Conservation (phyloP, 805 yeast genomes). For the Zygosaccharomyces rouxii region DNA sequence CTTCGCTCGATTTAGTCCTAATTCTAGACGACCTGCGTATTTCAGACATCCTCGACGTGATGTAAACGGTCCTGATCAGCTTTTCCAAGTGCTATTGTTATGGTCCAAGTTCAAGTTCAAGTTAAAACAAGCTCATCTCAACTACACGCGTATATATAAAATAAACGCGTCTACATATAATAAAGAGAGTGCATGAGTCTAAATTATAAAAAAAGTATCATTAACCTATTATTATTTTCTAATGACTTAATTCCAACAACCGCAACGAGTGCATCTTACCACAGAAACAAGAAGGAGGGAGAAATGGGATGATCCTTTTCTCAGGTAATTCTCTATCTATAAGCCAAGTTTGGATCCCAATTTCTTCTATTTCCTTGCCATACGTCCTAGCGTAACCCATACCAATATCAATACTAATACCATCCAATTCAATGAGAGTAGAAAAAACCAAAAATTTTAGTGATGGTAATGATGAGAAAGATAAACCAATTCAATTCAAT, state of each 20-base stretch:
- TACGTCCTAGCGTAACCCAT: not conserved
- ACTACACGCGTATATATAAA: not conserved
- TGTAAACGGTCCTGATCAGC: not conserved
- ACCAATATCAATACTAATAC: not conserved
- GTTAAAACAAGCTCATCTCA: not conserved
- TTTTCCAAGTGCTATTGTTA: not conserved
- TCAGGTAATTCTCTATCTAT: conserved; percentile 2
- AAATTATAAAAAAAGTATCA: not conserved
- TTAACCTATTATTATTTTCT: not conserved
- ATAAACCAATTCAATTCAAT: not conserved
- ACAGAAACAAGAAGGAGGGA: not conserved
- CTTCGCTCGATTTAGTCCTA: conserved; percentile 17
- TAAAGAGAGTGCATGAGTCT: not conserved
- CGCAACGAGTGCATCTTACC: not conserved
- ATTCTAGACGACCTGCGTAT: conserved; percentile 38
- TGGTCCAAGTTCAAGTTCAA: not conserved
- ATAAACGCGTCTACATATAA: conserved; percentile 1
- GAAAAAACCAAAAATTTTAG: not conserved
- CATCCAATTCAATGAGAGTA: not conserved
- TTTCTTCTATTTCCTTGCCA: not conserved
- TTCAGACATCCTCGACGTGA: conserved; percentile 17
- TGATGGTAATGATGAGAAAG: not conserved
- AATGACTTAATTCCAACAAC: not conserved
- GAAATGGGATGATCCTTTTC: not conserved
- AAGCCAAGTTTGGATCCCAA: not conserved